phyloP scores from a whole-genome alignment of 305 asterid genomes.

The Fraxinus paxiana region DNA sequence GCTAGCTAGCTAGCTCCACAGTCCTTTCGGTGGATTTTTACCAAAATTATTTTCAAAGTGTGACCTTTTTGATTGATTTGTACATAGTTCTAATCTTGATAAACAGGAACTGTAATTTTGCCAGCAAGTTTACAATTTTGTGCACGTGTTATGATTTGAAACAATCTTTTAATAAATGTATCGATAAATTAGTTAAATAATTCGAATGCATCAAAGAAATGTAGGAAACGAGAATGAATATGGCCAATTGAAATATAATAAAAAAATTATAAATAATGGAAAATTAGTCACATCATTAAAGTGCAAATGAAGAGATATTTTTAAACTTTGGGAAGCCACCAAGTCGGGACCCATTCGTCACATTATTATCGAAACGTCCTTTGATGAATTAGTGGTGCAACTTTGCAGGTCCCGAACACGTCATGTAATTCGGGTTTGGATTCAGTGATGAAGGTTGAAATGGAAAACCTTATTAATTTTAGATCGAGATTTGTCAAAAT shows the following conservation, averaged over 20 bases:
- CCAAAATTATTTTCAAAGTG: background rate
- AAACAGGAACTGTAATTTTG: background rate
- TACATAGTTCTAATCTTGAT: constrained; percentile 6
- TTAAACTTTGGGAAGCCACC: background rate
- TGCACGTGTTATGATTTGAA: background rate
- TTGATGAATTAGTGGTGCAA: background rate
- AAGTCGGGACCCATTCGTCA: constrained; percentile 3
- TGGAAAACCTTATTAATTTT: background rate
- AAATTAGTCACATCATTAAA: background rate
- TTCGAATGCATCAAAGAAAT: background rate
- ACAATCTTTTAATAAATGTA: background rate
- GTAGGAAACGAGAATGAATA: background rate
- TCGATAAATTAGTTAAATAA: background rate
- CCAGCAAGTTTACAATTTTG: constrained; percentile 2
- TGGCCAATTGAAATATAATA: background rate
- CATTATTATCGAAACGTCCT: background rate
- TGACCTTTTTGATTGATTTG: constrained; percentile 13
- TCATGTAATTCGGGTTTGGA: background rate
- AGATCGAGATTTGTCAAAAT: background rate
- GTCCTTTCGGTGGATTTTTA: constrained; percentile 15
- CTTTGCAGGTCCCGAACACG: background rate
- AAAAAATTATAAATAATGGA: background rate
- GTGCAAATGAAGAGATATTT: background rate
- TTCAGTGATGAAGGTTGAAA: background rate
- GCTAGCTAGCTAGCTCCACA: background rate